Conservation (phyloP, 257 asterid species). For the Voacanga thouarsii region DNA sequence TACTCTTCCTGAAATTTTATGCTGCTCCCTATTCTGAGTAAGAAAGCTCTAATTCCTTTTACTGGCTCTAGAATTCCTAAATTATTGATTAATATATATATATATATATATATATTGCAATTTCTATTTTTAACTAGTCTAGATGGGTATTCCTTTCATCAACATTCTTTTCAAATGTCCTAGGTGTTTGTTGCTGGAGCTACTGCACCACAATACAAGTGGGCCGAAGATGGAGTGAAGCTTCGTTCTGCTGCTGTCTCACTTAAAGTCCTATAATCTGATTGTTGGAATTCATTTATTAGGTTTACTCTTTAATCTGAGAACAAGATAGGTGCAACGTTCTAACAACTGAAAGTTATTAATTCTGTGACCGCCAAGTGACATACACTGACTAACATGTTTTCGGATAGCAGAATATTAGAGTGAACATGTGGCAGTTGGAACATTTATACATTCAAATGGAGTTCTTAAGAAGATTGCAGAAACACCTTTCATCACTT, state of each 20-base stretch:
- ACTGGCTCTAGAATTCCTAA: background rate
- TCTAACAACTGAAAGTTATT: background rate
- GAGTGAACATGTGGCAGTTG: background rate
- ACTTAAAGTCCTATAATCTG: conserved; percentile 43
- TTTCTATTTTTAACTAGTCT: background rate
- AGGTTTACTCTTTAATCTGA: background rate
- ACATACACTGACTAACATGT: background rate
- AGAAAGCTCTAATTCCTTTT: background rate
- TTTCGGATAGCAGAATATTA: background rate
- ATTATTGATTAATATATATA: background rate
- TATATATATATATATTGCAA: background rate
- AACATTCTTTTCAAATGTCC: background rate
- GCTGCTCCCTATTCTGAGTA: background rate
- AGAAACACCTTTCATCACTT: background rate
- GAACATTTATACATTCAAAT: background rate
- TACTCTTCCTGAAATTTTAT: background rate
- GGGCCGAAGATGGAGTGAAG: conserved; percentile 67
- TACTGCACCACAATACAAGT: conserved; percentile 69
- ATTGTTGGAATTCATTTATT: background rate
- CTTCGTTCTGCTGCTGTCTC: conserved; percentile 97
- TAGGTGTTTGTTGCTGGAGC: conserved; percentile 83
- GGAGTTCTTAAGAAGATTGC: background rate
- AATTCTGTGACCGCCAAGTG: background rate
- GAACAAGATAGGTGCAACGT: background rate
- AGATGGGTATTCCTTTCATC: background rate